These are phyloP conservation scores for Pleurotus tuoliensis DNA, from an alignment of 768 basidiomycete genomes.

Conservation along the genomic window DNA sequence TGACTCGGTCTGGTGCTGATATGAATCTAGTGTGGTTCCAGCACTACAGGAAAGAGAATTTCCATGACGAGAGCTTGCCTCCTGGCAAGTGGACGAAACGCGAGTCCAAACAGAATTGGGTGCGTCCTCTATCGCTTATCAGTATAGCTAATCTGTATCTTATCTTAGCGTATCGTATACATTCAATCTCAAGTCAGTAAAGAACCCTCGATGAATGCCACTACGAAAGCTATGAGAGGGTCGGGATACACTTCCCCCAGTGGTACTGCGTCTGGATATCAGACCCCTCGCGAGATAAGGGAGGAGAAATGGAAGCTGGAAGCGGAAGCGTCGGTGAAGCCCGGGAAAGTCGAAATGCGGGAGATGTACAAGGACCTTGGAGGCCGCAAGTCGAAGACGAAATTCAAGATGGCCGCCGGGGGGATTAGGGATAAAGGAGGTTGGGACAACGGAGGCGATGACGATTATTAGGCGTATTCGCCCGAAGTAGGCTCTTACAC, in stretches of 20 bases:
- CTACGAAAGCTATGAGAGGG: constrained; percentile 26
- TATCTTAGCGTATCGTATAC: constrained; percentile 48
- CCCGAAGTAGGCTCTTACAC: background rate
- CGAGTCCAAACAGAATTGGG: constrained; percentile 95
- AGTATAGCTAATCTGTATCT: constrained; percentile 10
- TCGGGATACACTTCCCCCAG: constrained; percentile 49
- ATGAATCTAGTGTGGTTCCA: constrained; percentile 82
- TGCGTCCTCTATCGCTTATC: constrained; percentile 24
- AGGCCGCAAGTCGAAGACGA: constrained; percentile 74
- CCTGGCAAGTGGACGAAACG: constrained; percentile 88
- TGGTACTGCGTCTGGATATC: constrained; percentile 52
- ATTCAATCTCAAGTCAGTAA: constrained; percentile 38
- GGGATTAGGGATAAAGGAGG: constrained; percentile 76
- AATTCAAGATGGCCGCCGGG: constrained; percentile 67
- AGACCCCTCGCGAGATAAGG: constrained; percentile 73
- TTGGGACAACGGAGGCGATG: constrained; percentile 46
- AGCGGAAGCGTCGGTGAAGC: constrained; percentile 46
- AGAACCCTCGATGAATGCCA: constrained; percentile 28
- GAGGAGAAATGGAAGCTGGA: constrained; percentile 73
- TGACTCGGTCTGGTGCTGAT: background rate
- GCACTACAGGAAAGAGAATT: constrained; percentile 82
- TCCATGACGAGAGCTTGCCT: constrained; percentile 74
- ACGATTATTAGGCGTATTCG: constrained; percentile 15
- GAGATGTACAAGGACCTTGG: constrained; percentile 89
- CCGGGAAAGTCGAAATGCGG: constrained; percentile 82